These are phyloP conservation scores for Aspergillus bombycis DNA, from an alignment of 2,329 filamentous ascomycete species.

Conservation along the genomic window DNA sequence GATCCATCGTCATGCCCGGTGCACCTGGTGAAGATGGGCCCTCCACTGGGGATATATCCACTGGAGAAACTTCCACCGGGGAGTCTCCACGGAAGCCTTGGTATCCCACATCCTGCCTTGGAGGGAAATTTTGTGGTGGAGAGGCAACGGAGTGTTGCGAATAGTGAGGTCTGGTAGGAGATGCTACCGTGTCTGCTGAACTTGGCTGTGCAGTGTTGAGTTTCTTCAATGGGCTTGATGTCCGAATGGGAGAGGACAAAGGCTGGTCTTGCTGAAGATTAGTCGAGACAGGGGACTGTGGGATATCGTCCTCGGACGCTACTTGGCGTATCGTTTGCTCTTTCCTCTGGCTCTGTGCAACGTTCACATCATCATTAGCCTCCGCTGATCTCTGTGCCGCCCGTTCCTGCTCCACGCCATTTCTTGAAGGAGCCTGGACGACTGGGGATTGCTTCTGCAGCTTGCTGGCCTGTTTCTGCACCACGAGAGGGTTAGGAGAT, in stretches of 20 bases:
- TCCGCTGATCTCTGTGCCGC: conserved; percentile 14
- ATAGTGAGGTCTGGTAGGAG: conserved; percentile 26
- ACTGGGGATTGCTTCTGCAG: conserved; percentile 69
- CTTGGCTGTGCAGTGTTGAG: conserved; percentile 24
- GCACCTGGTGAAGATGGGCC: conserved; percentile 47
- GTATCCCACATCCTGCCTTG: conserved; percentile 26
- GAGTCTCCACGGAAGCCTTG: conserved; percentile 66
- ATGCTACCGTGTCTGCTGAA: conserved; percentile 20
- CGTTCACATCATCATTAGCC: conserved; percentile 15
- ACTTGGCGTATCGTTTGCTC: conserved; percentile 42
- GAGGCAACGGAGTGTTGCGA: conserved; percentile 28
- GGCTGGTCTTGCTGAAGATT: conserved; percentile 25
- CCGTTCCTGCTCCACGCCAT: conserved; percentile 30
- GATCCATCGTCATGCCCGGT: conserved; percentile 70
- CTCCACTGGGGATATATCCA: conserved; percentile 56
- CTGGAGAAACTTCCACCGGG: conserved; percentile 66
- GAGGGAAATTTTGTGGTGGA: conserved; percentile 33
- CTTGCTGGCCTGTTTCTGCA: conserved; percentile 66
- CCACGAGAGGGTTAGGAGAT: conserved; percentile 34
- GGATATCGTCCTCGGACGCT: conserved; percentile 31
- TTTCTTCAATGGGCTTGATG: conserved; percentile 29
- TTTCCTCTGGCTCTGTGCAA: conserved; percentile 24
- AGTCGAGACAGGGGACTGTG: conserved; percentile 23
- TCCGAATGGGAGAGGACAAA: conserved; percentile 24
- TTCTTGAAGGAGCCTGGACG: conserved; percentile 40